These are phyloP conservation scores for Emericellopsis atlantica DNA, from an alignment of 2,329 filamentous ascomycete species.

Conservation along the genomic window DNA sequence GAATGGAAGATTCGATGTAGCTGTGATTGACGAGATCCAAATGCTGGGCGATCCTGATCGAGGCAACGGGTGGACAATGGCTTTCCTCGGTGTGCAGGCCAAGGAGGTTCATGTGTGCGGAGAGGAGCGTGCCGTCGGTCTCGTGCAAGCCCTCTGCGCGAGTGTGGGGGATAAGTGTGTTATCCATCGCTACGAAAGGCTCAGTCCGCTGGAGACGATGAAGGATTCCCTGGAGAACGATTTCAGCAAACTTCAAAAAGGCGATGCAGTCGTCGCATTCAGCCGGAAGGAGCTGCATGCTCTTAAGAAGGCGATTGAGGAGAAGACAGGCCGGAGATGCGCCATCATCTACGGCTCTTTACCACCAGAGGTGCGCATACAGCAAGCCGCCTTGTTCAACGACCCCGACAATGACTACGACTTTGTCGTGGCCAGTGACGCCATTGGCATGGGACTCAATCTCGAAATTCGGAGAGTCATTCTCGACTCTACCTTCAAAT, in stretches of 20 bases:
- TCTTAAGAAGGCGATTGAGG: conserved; percentile 67
- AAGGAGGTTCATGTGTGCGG: conserved; percentile 89
- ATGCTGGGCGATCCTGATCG: conserved; percentile 77
- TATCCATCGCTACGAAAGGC: conserved; percentile 70
- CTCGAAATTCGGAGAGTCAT: conserved; percentile 83
- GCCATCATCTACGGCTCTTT: conserved; percentile 88
- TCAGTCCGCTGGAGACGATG: conserved; percentile 65
- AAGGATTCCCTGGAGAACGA: conserved; percentile 47
- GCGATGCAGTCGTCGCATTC: conserved; percentile 83
- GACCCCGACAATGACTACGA: conserved; percentile 94
- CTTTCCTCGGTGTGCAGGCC: conserved; percentile 74
- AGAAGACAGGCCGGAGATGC: conserved; percentile 61
- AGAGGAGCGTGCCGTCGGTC: conserved; percentile 67
- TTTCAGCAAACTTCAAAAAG: conserved; percentile 62
- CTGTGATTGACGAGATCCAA: conserved; percentile 96
- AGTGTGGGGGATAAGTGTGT: conserved; percentile 71
- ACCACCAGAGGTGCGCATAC: conserved; percentile 82
- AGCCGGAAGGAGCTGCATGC: conserved; percentile 71
- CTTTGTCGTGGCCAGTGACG: conserved; percentile 84
- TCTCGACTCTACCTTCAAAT: conserved; percentile 69
- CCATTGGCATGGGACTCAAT: conserved; percentile 95
- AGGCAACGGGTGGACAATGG: conserved; percentile 91
- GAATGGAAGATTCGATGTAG: conserved; percentile 60
- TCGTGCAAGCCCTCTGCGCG: conserved; percentile 67
- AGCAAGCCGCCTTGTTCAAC: conserved; percentile 89